These are phyloP conservation scores for Abortiporus biennis DNA, from an alignment of 1,284 basidiomycete species.

Conservation along the genomic window DNA sequence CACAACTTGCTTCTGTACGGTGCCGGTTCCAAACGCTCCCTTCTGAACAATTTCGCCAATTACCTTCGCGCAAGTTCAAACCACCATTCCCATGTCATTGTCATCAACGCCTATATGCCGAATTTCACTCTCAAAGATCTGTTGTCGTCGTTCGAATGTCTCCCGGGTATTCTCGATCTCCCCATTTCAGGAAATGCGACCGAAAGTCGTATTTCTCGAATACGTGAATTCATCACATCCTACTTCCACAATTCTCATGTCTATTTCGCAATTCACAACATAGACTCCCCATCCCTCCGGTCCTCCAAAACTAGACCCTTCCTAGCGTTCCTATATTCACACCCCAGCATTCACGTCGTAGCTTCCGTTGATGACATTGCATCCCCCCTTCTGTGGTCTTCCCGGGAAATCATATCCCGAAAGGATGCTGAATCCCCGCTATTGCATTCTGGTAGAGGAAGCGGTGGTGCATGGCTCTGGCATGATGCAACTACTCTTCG, in stretches of 20 bases:
- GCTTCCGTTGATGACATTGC: conserved; percentile 85
- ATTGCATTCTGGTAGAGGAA: conserved; percentile 9
- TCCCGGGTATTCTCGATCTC: conserved; percentile 37
- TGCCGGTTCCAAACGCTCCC: conserved; percentile 74
- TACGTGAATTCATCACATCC: conserved; percentile 54
- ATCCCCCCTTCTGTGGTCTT: conserved; percentile 73
- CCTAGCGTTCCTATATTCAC: conserved; percentile 65
- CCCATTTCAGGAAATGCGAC: conserved; percentile 24
- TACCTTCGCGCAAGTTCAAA: conserved; percentile 16
- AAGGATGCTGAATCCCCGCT: conserved; percentile 27
- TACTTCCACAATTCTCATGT: conserved; percentile 29
- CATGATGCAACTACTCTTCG: conserved; percentile 83
- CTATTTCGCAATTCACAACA: conserved; percentile 82
- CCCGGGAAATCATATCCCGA: conserved; percentile 50
- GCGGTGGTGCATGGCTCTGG: conserved; percentile 69
- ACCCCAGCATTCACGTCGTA: conserved; percentile 70
- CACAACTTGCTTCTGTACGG: conserved; percentile 88
- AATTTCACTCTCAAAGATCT: conserved; percentile 67
- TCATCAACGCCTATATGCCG: conserved; percentile 79
- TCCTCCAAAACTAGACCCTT: conserved; percentile 52
- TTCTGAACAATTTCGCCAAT: conserved; percentile 70
- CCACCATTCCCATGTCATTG: conserved; percentile 62
- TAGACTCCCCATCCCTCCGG: conserved; percentile 73
- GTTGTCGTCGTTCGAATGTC: conserved; percentile 56
- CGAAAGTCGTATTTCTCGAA: conserved; percentile 60